Conservation (phyloP, 2,329 filamentous ascomycete genomes). For the Podosphaera xanthii region DNA sequence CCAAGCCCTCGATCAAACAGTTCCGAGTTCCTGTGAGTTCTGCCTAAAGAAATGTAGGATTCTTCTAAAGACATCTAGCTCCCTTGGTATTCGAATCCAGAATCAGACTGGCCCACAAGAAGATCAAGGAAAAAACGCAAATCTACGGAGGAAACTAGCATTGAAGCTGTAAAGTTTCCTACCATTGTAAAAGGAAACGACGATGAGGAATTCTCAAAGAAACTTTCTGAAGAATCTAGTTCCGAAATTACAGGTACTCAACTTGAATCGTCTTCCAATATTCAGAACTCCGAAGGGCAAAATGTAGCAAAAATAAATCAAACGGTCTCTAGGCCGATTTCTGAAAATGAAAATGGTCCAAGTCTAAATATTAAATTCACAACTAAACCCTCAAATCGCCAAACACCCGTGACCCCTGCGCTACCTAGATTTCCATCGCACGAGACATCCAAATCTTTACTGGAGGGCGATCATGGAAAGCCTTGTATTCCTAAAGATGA, state of each 20-base stretch:
- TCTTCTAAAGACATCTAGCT: slow-evolving; percentile 22
- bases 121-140: slow-evolving; percentile 22
- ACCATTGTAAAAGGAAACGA: slow-evolving; percentile 4
- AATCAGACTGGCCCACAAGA: slow-evolving; percentile 26
- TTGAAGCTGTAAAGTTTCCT: slow-evolving; percentile 11
- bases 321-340: slow-evolving; percentile 23
- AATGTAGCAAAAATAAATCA: slow-evolving; percentile 28
- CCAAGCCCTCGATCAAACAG: slow-evolving; percentile 10
- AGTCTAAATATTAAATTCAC: slow-evolving; percentile 10
- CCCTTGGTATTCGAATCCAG: slow-evolving; percentile 32
- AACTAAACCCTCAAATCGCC: slow-evolving; percentile 23
- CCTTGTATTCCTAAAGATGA: no score
- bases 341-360: slow-evolving; percentile 9
- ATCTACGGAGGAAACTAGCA: slow-evolving; percentile 9
- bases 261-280: slow-evolving; percentile 24
- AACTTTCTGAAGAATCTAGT: neutral
- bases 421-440: slow-evolving; percentile 21
- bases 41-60: neutral
- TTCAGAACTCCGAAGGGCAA: slow-evolving; percentile 19
- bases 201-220: slow-evolving; percentile 2
- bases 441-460: slow-evolving; percentile 7
- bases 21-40: slow-evolving; percentile 30
- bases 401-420: slow-evolving; percentile 22
- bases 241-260: slow-evolving; percentile 16
- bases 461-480: no score